phyloP scores from a whole-genome alignment of 192 early-diverging fungal genomes.

The Linderina pennispora region DNA sequence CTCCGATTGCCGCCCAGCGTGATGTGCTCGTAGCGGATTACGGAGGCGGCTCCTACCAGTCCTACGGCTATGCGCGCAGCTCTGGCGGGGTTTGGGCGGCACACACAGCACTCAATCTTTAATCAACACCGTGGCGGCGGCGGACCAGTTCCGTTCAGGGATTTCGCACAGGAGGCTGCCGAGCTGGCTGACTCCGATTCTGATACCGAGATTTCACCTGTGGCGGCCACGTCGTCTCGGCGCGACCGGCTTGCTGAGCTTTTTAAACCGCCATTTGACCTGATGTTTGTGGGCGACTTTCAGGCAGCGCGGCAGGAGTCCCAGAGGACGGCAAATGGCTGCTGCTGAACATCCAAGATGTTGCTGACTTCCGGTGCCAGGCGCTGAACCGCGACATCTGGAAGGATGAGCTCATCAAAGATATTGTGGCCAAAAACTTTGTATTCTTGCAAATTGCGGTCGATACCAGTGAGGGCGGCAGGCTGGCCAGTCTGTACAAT shows the following conservation, averaged over 20 bases:
- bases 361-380: slow-evolving; percentile 81
- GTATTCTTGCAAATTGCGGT: slow-evolving; percentile 74
- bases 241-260: slow-evolving; percentile 65
- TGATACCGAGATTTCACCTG: no score
- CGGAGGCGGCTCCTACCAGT: slow-evolving; percentile 3
- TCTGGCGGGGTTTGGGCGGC: background rate
- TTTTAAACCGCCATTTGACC: slow-evolving; percentile 81
- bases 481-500: slow-evolving; percentile 70
- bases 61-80: slow-evolving; percentile 1
- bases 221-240: slow-evolving; percentile 19
- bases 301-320: slow-evolving; percentile 65
- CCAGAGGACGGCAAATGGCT: slow-evolving; percentile 66
- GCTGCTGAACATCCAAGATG: slow-evolving; percentile 80
- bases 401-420: slow-evolving; percentile 72
- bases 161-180: slow-evolving; percentile 60
- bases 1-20: slow-evolving; percentile 76
- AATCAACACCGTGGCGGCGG: slow-evolving; percentile 14
- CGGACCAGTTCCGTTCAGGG: slow-evolving; percentile 55
- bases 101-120: slow-evolving; percentile 41
- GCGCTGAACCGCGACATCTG: slow-evolving; percentile 91
- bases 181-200: slow-evolving; percentile 42
- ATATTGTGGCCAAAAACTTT: slow-evolving; percentile 72
- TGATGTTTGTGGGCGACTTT: slow-evolving; percentile 74
- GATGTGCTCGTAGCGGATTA: slow-evolving; percentile 65
- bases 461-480: slow-evolving; percentile 62